A percentile compares a stretch with the other conserved stretches of the same genome.
Evolutionary conservation across 1,284 basidiomycete genomes (phyloP).

Genomic region (Hemileia vastatrix): DNA sequence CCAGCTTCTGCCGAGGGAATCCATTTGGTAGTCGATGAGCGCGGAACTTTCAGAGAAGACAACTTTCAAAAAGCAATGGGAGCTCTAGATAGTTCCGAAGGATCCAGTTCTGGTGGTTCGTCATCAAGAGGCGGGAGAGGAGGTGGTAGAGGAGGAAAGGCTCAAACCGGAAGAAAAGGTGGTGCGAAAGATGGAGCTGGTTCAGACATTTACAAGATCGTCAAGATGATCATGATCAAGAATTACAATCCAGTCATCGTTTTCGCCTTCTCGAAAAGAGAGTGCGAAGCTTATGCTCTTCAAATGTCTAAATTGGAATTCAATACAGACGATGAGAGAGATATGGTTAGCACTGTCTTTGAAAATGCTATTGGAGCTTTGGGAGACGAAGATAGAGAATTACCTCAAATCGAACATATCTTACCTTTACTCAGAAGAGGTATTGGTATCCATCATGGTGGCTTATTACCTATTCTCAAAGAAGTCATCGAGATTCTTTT

Average conservation of each 20-base stretch:
- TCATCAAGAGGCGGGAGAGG: conserved; percentile 50
- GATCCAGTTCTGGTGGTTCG: conserved; percentile 90
- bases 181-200: conserved; percentile 84
- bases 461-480: conserved; percentile 89
- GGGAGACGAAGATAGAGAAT: conserved; percentile 70
- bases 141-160: conserved; percentile 77
- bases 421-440: conserved; percentile 87
- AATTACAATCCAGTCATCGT: conserved; percentile 98
- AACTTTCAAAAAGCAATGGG: conserved; percentile 98
- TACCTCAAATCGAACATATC: conserved; percentile 89
- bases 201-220: conserved; percentile 93
- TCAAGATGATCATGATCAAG: conserved; percentile 97
- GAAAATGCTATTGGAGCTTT: conserved; percentile 86
- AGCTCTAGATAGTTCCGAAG: conserved; percentile 60
- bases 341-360: conserved; percentile 80
- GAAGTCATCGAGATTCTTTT: conserved; percentile 99
- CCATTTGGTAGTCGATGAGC: conserved; percentile 93
- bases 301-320: conserved; percentile 91
- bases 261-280: conserved; percentile 95
- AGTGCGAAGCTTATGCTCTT: conserved; percentile 86
- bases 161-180: conserved; percentile 57
- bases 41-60: conserved; percentile 89
- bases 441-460: conserved; percentile 96
- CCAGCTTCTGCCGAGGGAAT: conserved; percentile 93
- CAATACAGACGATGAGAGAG: conserved; percentile 85